These are phyloP conservation scores for Lunasporangiospora selenospora DNA, from an alignment of 192 early-diverging fungal genomes.

Conservation along the genomic window DNA sequence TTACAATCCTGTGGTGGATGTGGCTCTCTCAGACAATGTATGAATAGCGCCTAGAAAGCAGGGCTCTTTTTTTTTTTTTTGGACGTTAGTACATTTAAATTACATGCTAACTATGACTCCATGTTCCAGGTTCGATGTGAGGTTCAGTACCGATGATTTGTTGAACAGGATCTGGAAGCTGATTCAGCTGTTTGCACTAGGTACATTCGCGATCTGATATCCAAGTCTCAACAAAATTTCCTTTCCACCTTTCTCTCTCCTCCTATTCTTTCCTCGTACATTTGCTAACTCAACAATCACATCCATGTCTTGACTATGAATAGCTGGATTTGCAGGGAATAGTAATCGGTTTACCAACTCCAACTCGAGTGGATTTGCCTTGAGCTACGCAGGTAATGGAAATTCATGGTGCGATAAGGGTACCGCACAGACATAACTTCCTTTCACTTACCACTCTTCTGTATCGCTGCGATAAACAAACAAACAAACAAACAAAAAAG, in stretches of 20 bases:
- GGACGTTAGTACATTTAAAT: no score
- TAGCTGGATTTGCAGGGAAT: conserved; percentile 37
- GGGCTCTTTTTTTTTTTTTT: background rate
- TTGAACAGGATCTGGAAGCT: conserved; percentile 44
- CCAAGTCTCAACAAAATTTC: no score
- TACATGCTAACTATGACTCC: no score
- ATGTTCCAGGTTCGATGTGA: conserved; percentile 25
- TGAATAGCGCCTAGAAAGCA: background rate
- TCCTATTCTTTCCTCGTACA: no score
- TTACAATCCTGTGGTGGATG: conserved; percentile 56
- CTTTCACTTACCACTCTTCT: no score
- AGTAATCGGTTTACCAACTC: conserved; percentile 28
- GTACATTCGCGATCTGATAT: no score
- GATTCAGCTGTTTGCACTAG: conserved; percentile 30
- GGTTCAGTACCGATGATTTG: conserved; percentile 40
- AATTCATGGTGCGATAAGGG: no score
- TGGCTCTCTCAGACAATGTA: conserved; percentile 55
- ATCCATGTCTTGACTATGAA: background rate
- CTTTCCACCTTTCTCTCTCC: no score
- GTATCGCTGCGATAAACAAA: no score
- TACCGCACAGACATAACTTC: no score
- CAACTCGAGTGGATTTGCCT: conserved; percentile 34
- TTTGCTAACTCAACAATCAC: no score
- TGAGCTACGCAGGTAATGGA: conserved; percentile 35
- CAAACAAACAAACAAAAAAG: no score